A percentile compares a stretch with the other conserved stretches of the same genome.
Conservation (phyloP, 768 basidiomycete genomes). For the Mycena polygramma region DNA sequence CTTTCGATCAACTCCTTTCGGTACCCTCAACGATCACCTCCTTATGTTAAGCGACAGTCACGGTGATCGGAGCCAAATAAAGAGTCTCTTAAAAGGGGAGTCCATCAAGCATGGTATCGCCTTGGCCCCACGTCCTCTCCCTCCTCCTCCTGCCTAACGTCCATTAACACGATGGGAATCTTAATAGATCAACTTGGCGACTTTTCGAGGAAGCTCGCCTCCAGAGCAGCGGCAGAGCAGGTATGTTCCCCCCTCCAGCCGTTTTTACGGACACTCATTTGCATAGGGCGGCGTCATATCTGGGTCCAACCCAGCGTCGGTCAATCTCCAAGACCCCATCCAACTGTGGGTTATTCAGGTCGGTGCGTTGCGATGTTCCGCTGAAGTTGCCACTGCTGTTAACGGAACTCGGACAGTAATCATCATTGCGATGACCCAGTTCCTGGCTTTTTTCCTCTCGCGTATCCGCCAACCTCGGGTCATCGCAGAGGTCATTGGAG, state of each 20-base stretch:
- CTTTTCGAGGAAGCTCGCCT: constrained; percentile 47
- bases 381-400: background rate
- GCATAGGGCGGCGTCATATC: constrained; percentile 80
- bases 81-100: background rate
- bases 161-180: constrained; percentile 58
- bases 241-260: constrained; percentile 43
- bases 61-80: background rate
- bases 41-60: background rate
- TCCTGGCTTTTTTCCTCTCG: constrained; percentile 73
- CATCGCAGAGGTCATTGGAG: constrained; percentile 93
- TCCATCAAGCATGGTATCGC: background rate
- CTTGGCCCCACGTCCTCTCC: no score
- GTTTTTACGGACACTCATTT: background rate
- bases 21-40: background rate
- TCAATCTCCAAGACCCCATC: constrained; percentile 77
- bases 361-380: constrained; percentile 54
- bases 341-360: constrained; percentile 84
- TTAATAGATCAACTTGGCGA: constrained; percentile 55
- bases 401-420: constrained; percentile 61
- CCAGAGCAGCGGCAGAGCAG: constrained; percentile 64
- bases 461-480: constrained; percentile 92
- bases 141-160: background rate
- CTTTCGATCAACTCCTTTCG: background rate
- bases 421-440: constrained; percentile 84
- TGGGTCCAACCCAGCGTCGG: constrained; percentile 78